phyloP scores from a whole-genome alignment of 495 filamentous ascomycete species.

The Letharia columbiana region DNA sequence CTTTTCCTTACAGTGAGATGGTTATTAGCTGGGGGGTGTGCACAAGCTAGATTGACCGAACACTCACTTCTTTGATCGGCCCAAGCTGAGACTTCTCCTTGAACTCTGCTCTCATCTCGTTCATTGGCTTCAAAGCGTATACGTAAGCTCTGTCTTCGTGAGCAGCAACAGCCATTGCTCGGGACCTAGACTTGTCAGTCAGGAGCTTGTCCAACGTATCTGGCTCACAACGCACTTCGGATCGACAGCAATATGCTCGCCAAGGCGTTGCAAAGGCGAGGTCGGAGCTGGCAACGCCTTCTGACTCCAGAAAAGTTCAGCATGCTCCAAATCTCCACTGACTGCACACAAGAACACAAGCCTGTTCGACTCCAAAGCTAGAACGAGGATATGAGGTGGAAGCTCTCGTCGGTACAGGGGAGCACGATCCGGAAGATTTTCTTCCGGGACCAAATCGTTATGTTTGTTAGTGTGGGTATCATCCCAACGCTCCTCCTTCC shows the following conservation, averaged over 20 bases:
- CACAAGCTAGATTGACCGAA: background rate
- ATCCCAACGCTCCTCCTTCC: too few relatives aligned
- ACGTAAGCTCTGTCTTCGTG: slow-evolving; percentile 50
- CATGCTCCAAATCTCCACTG: slow-evolving; percentile 33
- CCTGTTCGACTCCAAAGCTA: slow-evolving; percentile 61
- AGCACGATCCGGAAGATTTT: background rate
- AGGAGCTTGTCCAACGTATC: background rate
- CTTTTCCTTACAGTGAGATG: slow-evolving; percentile 34
- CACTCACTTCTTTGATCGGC: slow-evolving; percentile 27
- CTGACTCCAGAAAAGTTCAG: slow-evolving; percentile 52
- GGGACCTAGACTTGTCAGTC: slow-evolving; percentile 40
- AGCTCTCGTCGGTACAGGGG: slow-evolving; percentile 24
- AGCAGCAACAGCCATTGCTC: slow-evolving; percentile 58
- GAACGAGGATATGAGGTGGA: slow-evolving; percentile 67
- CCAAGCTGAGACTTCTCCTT: slow-evolving; percentile 9
- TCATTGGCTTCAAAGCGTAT: slow-evolving; percentile 50
- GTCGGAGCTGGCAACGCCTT: slow-evolving; percentile 49
- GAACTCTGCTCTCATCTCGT: slow-evolving; percentile 33
- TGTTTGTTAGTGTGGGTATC: background rate
- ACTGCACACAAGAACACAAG: slow-evolving; percentile 62
- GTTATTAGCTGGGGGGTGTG: background rate
- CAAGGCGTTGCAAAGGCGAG: slow-evolving; percentile 50
- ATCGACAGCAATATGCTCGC: slow-evolving; percentile 75
- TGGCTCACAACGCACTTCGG: slow-evolving; percentile 44
- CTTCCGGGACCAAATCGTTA: background rate